phyloP scores from a whole-genome alignment of 768 basidiomycete species.

The Chalciporus sphaerocephalus region DNA sequence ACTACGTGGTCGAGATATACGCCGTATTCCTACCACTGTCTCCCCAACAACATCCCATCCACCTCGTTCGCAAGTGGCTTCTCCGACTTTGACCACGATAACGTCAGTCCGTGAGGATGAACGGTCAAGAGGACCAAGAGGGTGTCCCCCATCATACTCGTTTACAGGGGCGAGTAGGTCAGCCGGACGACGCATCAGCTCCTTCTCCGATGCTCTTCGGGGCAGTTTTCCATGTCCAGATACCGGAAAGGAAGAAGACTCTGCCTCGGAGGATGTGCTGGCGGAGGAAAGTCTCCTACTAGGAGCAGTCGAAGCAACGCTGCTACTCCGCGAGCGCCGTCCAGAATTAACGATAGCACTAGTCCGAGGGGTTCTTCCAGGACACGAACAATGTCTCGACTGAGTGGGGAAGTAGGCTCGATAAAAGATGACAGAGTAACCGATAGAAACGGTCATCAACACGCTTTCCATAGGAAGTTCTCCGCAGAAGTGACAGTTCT shows the following conservation, averaged over 20 bases:
- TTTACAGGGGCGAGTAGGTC: constrained; percentile 41
- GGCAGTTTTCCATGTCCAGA: constrained; percentile 78
- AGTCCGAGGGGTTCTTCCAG: constrained; percentile 43
- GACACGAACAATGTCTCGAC: constrained; percentile 64
- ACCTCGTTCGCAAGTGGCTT: constrained; percentile 68
- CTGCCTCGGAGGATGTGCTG: constrained; percentile 33
- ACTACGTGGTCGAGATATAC: constrained; percentile 48
- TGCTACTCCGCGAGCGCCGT: constrained; percentile 60
- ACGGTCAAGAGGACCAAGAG: constrained; percentile 35
- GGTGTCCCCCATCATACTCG: constrained; percentile 25
- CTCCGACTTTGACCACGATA: constrained; percentile 48
- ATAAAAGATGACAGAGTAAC: constrained; percentile 59
- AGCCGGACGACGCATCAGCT: constrained; percentile 44
- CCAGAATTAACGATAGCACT: constrained; percentile 45
- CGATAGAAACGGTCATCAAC: constrained; percentile 61
- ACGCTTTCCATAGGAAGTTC: constrained; percentile 65
- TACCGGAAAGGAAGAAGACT: constrained; percentile 64
- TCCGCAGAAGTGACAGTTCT: constrained; percentile 67
- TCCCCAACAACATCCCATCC: constrained; percentile 64
- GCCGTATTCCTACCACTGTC: constrained; percentile 65
- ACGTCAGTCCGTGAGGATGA: constrained; percentile 43
- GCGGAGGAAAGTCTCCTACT: constrained; percentile 47
- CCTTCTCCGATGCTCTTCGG: constrained; percentile 69
- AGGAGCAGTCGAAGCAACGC: constrained; percentile 41
- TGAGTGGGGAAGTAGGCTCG: constrained; percentile 56